Percentiles rank a stretch among this genome's conserved stretches.
These are phyloP conservation scores for Monilinia laxa DNA, from an alignment of 2,329 filamentous ascomycete species.

Conservation along the genomic window DNA sequence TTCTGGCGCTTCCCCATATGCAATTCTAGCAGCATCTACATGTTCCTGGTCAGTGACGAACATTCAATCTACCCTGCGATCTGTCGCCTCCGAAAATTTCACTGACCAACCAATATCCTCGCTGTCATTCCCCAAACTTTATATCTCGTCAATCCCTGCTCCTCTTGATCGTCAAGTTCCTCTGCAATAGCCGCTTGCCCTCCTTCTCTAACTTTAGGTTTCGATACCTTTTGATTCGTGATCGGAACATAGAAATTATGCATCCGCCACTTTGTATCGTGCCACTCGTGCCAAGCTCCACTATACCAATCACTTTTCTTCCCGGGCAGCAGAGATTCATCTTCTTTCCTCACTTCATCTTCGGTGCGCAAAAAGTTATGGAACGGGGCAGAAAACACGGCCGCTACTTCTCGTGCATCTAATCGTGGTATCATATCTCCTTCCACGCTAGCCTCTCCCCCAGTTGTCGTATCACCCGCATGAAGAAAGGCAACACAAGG, in stretches of 20 bases:
- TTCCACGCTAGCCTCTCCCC: slow-evolving; percentile 53
- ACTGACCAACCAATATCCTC: slow-evolving; percentile 65
- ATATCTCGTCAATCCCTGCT: slow-evolving; percentile 57
- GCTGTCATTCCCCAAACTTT: slow-evolving; percentile 96
- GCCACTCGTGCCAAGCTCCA: slow-evolving; percentile 78
- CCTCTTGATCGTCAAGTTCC: slow-evolving; percentile 49
- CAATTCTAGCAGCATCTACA: slow-evolving; percentile 76
- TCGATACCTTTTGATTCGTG: slow-evolving; percentile 65
- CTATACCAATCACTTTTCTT: slow-evolving; percentile 68
- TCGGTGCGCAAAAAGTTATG: slow-evolving; percentile 70
- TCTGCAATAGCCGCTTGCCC: slow-evolving; percentile 48
- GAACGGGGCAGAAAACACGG: slow-evolving; percentile 88
- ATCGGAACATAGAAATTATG: slow-evolving; percentile 92
- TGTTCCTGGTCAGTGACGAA: not conserved
- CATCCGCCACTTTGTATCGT: slow-evolving; percentile 75
- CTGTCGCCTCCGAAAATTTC: not conserved
- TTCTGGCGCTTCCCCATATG: slow-evolving; percentile 78
- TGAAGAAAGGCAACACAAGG: slow-evolving; percentile 79
- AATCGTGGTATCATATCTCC: slow-evolving; percentile 74
- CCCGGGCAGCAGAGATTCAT: slow-evolving; percentile 31
- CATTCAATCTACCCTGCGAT: not conserved
- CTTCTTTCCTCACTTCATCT: slow-evolving; percentile 52
- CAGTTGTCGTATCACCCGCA: slow-evolving; percentile 49
- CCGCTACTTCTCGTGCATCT: slow-evolving; percentile 87
- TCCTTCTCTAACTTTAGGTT: slow-evolving; percentile 47